Evolutionary conservation across 2,329 filamentous ascomycete species (phyloP).

Genomic region (Aspergillus brunneoviolaceus): DNA sequence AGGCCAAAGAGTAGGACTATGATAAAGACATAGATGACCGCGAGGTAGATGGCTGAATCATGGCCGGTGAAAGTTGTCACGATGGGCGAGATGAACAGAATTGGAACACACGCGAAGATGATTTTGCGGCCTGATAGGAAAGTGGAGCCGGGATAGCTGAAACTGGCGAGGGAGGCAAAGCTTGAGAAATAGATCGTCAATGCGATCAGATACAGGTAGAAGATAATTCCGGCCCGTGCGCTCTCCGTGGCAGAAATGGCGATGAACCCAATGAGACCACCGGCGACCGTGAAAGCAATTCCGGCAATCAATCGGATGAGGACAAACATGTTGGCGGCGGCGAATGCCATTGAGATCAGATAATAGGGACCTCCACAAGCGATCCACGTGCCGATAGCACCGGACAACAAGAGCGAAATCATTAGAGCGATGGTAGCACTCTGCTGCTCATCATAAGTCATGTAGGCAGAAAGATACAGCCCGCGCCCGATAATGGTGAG

Average conservation of each 20-base stretch:
- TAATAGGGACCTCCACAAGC: constrained; percentile 64
- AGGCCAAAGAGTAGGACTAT: constrained; percentile 53
- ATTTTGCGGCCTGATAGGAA: constrained; percentile 59
- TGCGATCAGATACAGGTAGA: constrained; percentile 59
- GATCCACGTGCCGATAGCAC: constrained; percentile 63
- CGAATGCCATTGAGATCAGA: constrained; percentile 57
- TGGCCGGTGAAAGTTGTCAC: constrained; percentile 54
- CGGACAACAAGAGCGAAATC: constrained; percentile 59
- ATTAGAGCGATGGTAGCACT: constrained; percentile 60
- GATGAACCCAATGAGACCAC: constrained; percentile 54
- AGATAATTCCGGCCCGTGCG: constrained; percentile 53
- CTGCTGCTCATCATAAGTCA: constrained; percentile 51
- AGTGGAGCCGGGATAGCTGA: constrained; percentile 55
- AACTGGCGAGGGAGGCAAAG: constrained; percentile 55
- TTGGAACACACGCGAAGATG: constrained; percentile 56
- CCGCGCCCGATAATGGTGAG: constrained; percentile 60
- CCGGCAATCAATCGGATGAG: constrained; percentile 54
- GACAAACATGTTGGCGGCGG: constrained; percentile 56
- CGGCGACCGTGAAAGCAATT: constrained; percentile 52
- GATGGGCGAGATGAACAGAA: constrained; percentile 58
- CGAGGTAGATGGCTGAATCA: constrained; percentile 58
- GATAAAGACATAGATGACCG: constrained; percentile 56
- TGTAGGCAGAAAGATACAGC: constrained; percentile 60
- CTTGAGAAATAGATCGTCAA: constrained; percentile 60
- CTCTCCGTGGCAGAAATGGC: constrained; percentile 49